Conservation (phyloP, 164 flowering plant species). For the Sedum album region DNA sequence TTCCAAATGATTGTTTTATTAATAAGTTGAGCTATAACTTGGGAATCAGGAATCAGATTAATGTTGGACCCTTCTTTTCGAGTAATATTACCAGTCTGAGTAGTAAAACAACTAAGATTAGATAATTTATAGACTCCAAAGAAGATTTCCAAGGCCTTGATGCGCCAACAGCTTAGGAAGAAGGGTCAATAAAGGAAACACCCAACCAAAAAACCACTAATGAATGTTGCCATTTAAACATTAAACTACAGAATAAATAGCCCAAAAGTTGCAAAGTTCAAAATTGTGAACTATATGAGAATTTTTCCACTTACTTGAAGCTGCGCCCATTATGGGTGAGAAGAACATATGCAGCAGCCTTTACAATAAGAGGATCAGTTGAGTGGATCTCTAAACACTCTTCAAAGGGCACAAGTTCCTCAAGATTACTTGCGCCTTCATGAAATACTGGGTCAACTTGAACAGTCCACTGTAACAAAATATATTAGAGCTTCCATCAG, state of each 20-base stretch:
- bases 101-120: neutral
- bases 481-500: neutral
- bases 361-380: constrained; percentile 51
- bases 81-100: neutral
- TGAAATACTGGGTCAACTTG: constrained; percentile 81
- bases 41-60: too few species aligned
- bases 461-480: constrained; percentile 72
- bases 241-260: neutral
- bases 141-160: neutral
- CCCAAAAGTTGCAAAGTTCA: neutral
- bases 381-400: constrained; percentile 71
- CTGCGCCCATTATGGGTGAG: constrained; percentile 90
- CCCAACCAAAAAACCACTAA: neutral
- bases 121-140: neutral
- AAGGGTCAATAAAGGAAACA: neutral
- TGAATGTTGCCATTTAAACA: neutral
- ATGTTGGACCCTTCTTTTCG: neutral
- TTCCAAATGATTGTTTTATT: neutral
- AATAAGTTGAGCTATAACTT: too few species aligned
- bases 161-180: neutral
- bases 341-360: constrained; percentile 79
- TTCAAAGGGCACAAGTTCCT: constrained; percentile 90
- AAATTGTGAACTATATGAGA: neutral
- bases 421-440: constrained; percentile 82
- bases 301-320: constrained; percentile 64